phyloP scores from a whole-genome alignment of 73 alveolate species.

The Tetrahymena malaccensis region DNA sequence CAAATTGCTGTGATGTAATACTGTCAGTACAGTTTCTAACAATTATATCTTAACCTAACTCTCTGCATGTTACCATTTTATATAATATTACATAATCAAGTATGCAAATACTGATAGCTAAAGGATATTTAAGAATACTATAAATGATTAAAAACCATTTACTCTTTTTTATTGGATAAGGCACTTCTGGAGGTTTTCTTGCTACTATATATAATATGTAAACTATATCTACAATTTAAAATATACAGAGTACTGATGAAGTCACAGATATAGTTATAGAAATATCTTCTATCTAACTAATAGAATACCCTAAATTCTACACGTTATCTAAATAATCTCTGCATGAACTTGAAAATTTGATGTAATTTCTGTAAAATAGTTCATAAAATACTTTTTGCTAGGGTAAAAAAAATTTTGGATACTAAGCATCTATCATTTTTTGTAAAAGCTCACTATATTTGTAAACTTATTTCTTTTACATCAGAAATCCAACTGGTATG shows the following conservation, averaged over 20 bases:
- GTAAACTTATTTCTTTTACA: neutral
- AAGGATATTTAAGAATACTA: neutral
- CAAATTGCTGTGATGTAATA: neutral
- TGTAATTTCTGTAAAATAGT: neutral
- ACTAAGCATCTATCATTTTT: neutral
- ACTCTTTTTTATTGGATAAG: neutral
- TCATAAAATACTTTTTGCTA: neutral
- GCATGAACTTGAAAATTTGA: neutral
- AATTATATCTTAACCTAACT: neutral
- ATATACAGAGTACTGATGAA: neutral
- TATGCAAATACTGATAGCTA: neutral
- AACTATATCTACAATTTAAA: neutral
- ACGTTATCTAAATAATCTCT: neutral
- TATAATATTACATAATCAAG: neutral
- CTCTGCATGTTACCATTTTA: neutral
- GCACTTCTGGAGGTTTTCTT: neutral
- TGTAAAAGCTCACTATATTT: neutral
- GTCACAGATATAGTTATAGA: neutral
- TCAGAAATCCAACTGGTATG: neutral
- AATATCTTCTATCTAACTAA: neutral
- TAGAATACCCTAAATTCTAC: neutral
- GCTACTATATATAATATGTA: neutral
- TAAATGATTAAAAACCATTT: neutral
- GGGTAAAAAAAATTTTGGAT: neutral
- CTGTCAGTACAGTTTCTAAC: neutral